A percentile compares a stretch with the other conserved stretches of the same genome.
Conservation (phyloP, 192 early-diverging fungal species). For the Coemansia sp. region DNA sequence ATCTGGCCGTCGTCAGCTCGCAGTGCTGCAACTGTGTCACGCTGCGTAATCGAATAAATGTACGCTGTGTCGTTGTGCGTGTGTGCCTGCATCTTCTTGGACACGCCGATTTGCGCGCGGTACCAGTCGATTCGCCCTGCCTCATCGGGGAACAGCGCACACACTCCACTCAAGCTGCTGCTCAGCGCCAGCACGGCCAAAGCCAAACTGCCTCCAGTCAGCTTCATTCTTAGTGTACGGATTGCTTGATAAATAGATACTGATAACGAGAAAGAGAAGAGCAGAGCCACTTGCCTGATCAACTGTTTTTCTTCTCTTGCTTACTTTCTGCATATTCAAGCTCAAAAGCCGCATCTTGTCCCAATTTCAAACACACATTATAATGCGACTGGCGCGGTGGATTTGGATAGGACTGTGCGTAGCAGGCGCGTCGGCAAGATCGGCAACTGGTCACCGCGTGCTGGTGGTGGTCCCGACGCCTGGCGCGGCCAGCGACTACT, state of each 20-base stretch:
- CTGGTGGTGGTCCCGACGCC: slow-evolving; percentile 67
- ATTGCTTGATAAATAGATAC: not conserved
- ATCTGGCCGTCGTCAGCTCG: slow-evolving; percentile 65
- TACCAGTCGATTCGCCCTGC: slow-evolving; percentile 54
- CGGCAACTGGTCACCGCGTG: slow-evolving; percentile 63
- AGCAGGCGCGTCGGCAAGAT: slow-evolving; percentile 52
- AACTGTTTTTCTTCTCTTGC: not conserved
- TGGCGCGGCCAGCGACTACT: slow-evolving; percentile 35
- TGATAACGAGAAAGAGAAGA: not conserved
- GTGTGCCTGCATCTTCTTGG: slow-evolving; percentile 25
- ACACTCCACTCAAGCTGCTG: slow-evolving; percentile 10
- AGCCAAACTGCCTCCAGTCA: not conserved
- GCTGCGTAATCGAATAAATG: slow-evolving; percentile 64
- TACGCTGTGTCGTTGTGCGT: slow-evolving; percentile 32
- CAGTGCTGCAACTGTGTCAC: slow-evolving; percentile 73
- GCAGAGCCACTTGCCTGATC: not conserved
- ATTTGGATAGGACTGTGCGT: slow-evolving; percentile 16
- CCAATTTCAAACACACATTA: not conserved
- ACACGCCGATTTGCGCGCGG: slow-evolving; percentile 41
- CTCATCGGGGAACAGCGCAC: slow-evolving; percentile 51
- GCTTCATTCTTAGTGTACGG: not conserved
- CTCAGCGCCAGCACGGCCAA: slow-evolving; percentile 20
- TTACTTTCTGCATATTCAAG: not conserved
- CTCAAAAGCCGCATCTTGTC: not conserved
- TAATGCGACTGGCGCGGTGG: slow-evolving; percentile 24